These are phyloP conservation scores for Brassica hybrid DNA, from an alignment of 441 rosid species.

Conservation along the genomic window DNA sequence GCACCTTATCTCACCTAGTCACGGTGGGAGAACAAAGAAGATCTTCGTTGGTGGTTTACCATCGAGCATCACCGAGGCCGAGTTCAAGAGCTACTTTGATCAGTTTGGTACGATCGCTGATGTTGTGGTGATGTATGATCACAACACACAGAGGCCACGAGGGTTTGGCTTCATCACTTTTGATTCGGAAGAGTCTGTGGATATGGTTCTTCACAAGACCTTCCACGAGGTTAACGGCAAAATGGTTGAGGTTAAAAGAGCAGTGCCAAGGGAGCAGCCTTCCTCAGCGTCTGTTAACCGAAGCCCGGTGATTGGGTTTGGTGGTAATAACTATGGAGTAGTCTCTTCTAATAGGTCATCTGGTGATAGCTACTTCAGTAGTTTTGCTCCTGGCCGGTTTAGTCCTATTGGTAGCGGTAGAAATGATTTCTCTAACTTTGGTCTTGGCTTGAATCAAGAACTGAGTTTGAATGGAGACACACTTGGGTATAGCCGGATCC, in stretches of 20 bases:
- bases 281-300: conserved; percentile 46
- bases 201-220: conserved; percentile 61
- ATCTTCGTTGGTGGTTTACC: conserved; percentile 80
- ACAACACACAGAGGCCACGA: conserved; percentile 76
- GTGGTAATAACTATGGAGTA: conserved; percentile 48
- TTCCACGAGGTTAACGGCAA: conserved; percentile 77
- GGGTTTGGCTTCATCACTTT: conserved; percentile 81
- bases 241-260: conserved; percentile 81
- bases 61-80: conserved; percentile 64
- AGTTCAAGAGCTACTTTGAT: conserved; percentile 76
- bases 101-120: conserved; percentile 72
- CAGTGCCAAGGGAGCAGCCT: conserved; percentile 70
- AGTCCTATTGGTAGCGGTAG: conserved; percentile 61
- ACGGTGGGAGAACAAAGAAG: conserved; percentile 61
- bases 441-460: conserved; percentile 61
- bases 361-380: conserved; percentile 50
- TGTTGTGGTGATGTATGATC: conserved; percentile 81
- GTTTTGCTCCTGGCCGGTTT: conserved; percentile 62
- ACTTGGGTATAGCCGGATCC: conserved; percentile 57
- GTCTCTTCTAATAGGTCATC: conserved; percentile 11
- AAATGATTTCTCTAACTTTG: conserved; percentile 57
- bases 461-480: conserved; percentile 51
- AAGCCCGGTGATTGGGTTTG: conserved; percentile 58
- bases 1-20: conserved; percentile 44
- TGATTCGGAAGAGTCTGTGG: conserved; percentile 73